These are phyloP conservation scores for Quercus suber DNA, from an alignment of 306 rosid genomes.

Conservation along the genomic window DNA sequence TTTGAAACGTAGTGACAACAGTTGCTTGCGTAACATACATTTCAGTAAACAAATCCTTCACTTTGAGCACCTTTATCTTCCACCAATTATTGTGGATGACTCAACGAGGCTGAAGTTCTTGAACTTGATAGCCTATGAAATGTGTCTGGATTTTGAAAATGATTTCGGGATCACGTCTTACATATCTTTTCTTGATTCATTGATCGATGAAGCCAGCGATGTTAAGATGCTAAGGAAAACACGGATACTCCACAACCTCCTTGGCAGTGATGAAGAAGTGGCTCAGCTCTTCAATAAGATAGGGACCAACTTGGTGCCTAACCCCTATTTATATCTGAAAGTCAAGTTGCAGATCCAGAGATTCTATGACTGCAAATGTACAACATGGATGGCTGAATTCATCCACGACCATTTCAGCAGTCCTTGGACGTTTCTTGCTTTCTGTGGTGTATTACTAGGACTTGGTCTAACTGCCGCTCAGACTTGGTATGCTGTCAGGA, in stretches of 20 bases:
- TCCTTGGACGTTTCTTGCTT: constrained; percentile 21
- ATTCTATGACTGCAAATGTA: constrained; percentile 14
- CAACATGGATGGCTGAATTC: constrained; percentile 22
- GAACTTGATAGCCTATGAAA: constrained; percentile 26
- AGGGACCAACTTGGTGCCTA: constrained; percentile 19
- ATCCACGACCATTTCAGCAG: constrained; percentile 15
- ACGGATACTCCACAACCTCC: constrained; percentile 2
- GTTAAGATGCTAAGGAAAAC: constrained; percentile 11
- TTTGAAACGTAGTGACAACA: background rate
- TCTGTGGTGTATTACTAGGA: background rate
- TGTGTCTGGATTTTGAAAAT: constrained; percentile 12
- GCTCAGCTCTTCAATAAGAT: constrained; percentile 21
- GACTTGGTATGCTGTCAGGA: background rate
- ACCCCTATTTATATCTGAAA: background rate
- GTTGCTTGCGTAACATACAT: background rate
- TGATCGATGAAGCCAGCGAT: constrained; percentile 10
- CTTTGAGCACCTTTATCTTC: background rate
- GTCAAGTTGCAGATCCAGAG: background rate
- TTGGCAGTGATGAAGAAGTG: constrained; percentile 26
- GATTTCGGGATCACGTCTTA: constrained; percentile 9
- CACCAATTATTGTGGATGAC: constrained; percentile 14
- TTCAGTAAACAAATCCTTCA: background rate
- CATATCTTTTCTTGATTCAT: constrained; percentile 15
- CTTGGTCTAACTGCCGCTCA: constrained; percentile 5
- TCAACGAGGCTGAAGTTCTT: background rate